These are phyloP conservation scores for Arachis stenosperma DNA, from an alignment of 306 rosid species.

Conservation along the genomic window DNA sequence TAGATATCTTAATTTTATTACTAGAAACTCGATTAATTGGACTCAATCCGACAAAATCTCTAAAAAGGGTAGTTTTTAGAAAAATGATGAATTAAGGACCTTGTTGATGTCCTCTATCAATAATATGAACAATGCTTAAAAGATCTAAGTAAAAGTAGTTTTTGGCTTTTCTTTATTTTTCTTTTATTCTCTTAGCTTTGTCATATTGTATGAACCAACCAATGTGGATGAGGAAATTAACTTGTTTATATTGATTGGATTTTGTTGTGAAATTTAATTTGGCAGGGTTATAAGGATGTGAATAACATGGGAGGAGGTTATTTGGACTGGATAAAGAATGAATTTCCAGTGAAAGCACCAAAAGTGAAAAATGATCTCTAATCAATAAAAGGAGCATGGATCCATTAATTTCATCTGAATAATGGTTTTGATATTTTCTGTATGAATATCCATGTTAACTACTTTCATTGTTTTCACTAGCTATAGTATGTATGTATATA, in stretches of 20 bases:
- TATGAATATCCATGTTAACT: background rate
- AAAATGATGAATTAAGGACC: no score
- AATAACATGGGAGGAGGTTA: conserved; percentile 88
- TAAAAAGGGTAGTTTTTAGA: no score
- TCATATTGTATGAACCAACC: background rate
- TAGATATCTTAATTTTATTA: no score
- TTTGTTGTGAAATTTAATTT: conserved; percentile 1
- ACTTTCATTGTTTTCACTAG: background rate
- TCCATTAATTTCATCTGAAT: background rate
- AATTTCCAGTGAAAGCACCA: conserved; percentile 41
- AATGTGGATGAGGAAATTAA: conserved; percentile 1
- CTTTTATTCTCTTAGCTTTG: background rate
- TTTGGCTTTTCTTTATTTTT: background rate
- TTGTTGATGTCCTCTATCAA: background rate
- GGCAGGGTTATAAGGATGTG: conserved; percentile 71
- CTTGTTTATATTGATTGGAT: conserved; percentile 14
- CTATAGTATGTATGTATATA: background rate
- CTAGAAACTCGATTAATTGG: no score
- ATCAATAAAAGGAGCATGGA: background rate
- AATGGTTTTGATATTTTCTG: background rate
- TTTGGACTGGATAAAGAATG: conserved; percentile 63
- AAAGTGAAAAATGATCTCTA: background rate
- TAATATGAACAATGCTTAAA: background rate
- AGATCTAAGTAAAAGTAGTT: background rate
- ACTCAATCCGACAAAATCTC: no score